A percentile compares a stretch with the other conserved stretches of the same genome.
phyloP scores from a whole-genome alignment of 208 protist genomes.

The Crithidia acanthocephali region DNA sequence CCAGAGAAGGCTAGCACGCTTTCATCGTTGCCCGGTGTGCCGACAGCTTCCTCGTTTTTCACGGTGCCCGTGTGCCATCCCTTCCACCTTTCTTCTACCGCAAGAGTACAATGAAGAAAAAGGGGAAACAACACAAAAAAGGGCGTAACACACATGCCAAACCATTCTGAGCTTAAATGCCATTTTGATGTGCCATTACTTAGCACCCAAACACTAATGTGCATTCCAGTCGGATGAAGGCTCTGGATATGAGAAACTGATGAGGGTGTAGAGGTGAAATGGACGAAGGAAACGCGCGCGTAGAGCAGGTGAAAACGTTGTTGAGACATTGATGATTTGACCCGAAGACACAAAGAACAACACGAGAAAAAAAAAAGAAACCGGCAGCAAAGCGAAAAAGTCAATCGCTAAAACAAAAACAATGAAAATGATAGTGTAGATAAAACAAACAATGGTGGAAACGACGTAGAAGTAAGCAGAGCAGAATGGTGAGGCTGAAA shows the following conservation, averaged over 20 bases:
- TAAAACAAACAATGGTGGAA: not conserved
- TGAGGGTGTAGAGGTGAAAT: too few species aligned
- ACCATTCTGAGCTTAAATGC: not conserved
- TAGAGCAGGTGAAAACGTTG: too few species aligned
- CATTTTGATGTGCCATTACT: constrained; percentile 1
- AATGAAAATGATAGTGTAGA: constrained; percentile 2
- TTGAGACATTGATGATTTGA: too few species aligned
- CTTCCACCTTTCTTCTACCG: too few species aligned
- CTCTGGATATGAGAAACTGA: too few species aligned
- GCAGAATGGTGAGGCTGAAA: not conserved
- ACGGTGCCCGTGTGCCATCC: too few species aligned
- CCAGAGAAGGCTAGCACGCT: not conserved
- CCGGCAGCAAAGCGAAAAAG: not conserved
- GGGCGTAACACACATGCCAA: not conserved
- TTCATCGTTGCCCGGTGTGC: too few species aligned
- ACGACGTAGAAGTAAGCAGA: not conserved
- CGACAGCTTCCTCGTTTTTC: too few species aligned
- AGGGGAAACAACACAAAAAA: not conserved
- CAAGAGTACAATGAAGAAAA: not conserved
- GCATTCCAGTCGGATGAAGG: not conserved
- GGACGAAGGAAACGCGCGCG: too few species aligned
- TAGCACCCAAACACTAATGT: not conserved
- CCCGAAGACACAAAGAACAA: not conserved
- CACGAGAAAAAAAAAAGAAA: not conserved
- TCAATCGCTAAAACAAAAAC: constrained; percentile 21